A percentile compares a stretch with the other conserved stretches of the same genome.
Evolutionary conservation across 2,329 filamentous ascomycete genomes (phyloP).

Genomic region (Graphiopsis chlorocephala): DNA sequence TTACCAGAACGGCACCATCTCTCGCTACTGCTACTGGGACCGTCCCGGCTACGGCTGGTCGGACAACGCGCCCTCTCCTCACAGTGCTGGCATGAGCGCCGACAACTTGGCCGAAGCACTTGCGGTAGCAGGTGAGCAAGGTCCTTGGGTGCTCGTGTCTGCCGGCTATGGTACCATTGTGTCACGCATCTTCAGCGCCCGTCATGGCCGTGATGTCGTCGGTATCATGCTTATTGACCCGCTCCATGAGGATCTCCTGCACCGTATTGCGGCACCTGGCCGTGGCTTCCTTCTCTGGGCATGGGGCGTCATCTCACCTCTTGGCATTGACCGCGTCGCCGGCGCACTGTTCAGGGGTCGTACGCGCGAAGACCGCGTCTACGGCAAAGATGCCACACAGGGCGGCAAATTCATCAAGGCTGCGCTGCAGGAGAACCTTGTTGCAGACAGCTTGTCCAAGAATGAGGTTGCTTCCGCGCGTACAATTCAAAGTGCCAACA

Average conservation of each 20-base stretch:
- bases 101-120: slow-evolving; percentile 87
- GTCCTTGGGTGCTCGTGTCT: slow-evolving; percentile 84
- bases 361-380: slow-evolving; percentile 77
- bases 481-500: slow-evolving; percentile 73
- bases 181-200: slow-evolving; percentile 83
- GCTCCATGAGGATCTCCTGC: slow-evolving; percentile 81
- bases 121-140: slow-evolving; percentile 72
- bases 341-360: slow-evolving; percentile 81
- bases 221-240: slow-evolving; percentile 85
- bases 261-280: slow-evolving; percentile 61
- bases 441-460: slow-evolving; percentile 78
- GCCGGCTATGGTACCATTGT: slow-evolving; percentile 87
- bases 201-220: slow-evolving; percentile 70
- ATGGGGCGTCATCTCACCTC: slow-evolving; percentile 78
- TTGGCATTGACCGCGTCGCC: slow-evolving; percentile 76
- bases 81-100: slow-evolving; percentile 89
- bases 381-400: slow-evolving; percentile 75
- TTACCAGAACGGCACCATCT: slow-evolving; percentile 75
- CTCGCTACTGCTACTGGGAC: slow-evolving; percentile 92
- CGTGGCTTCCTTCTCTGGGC: slow-evolving; percentile 85
- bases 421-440: slow-evolving; percentile 87
- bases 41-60: slow-evolving; percentile 85
- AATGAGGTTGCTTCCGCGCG: slow-evolving; percentile 77
- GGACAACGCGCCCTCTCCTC: slow-evolving; percentile 89
- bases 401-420: slow-evolving; percentile 82